Evolutionary conservation across 352 stramenopile genomes (phyloP).

Genomic region (Aphanomyces euteiches): DNA sequence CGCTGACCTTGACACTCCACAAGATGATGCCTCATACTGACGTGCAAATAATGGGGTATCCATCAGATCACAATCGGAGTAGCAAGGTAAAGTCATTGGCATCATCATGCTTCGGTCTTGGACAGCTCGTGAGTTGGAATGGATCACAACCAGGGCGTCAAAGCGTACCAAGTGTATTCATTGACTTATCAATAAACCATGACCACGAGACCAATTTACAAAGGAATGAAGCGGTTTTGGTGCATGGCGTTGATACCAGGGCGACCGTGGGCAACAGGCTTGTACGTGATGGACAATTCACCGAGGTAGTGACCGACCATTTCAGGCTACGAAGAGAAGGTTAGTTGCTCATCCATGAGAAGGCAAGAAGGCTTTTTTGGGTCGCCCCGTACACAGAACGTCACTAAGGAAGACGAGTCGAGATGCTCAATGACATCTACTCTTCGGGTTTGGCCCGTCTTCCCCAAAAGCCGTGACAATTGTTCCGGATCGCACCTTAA

Average conservation of each 20-base stretch:
- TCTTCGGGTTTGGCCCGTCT: constrained; percentile 76
- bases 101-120: background rate
- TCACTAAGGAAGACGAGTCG: constrained; percentile 71
- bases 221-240: constrained; percentile 98
- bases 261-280: constrained; percentile 97
- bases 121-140: background rate
- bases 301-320: constrained; percentile 99
- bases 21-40: constrained; percentile 71
- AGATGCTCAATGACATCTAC: constrained; percentile 35
- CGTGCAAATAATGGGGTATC: constrained; percentile 71
- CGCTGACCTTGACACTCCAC: background rate
- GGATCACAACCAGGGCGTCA: constrained; percentile 23
- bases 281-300: constrained; percentile 99
- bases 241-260: constrained; percentile 98
- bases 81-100: constrained; percentile 26
- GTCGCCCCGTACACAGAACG: constrained; percentile 88
- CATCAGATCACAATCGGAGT: constrained; percentile 24
- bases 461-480: constrained; percentile 65
- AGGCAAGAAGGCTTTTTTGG: constrained; percentile 57
- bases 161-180: constrained; percentile 68
- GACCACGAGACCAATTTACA: constrained; percentile 68
- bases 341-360: constrained; percentile 27
- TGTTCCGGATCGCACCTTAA: constrained; percentile 94
- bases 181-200: constrained; percentile 26
- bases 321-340: constrained; percentile 77